phyloP scores from a whole-genome alignment of 2,329 filamentous ascomycete genomes.

The Pseudopyricularia javanii region DNA sequence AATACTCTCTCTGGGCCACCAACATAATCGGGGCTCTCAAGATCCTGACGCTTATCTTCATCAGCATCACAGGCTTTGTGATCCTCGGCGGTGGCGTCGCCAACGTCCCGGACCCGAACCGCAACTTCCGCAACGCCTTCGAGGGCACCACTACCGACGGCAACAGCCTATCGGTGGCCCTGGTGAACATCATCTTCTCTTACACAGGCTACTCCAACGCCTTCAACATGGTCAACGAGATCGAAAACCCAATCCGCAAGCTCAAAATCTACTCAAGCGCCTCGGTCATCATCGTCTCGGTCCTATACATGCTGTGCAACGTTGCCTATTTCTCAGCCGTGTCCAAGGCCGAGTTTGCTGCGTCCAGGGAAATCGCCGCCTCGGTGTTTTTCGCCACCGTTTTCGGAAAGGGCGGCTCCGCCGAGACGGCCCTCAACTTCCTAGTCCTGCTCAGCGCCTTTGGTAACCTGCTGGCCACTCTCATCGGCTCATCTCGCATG shows the following conservation, averaged over 20 bases:
- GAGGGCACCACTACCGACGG: conserved; percentile 28
- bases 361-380: conserved; percentile 39
- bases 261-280: conserved; percentile 36
- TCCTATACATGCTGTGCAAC: conserved; percentile 45
- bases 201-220: conserved; percentile 46
- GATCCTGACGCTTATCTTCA: conserved; percentile 44
- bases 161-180: conserved; percentile 39
- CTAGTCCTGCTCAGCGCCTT: conserved; percentile 45
- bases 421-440: conserved; percentile 40
- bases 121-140: conserved; percentile 44
- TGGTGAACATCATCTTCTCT: conserved; percentile 47
- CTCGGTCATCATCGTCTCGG: conserved; percentile 35
- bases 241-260: conserved; percentile 45
- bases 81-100: conserved; percentile 42
- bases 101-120: conserved; percentile 32
- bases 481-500: conserved; percentile 42
- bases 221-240: conserved; percentile 48
- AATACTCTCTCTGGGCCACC: conserved; percentile 36
- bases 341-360: conserved; percentile 35
- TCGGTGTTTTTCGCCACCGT: conserved; percentile 45
- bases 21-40: conserved; percentile 46
- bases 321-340: conserved; percentile 48
- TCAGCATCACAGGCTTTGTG: conserved; percentile 43
- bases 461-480: conserved; percentile 41
- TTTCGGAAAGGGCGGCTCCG: conserved; percentile 31